Conservation (phyloP, 2,329 filamentous ascomycete genomes). For the Diaporthe amygdali region DNA sequence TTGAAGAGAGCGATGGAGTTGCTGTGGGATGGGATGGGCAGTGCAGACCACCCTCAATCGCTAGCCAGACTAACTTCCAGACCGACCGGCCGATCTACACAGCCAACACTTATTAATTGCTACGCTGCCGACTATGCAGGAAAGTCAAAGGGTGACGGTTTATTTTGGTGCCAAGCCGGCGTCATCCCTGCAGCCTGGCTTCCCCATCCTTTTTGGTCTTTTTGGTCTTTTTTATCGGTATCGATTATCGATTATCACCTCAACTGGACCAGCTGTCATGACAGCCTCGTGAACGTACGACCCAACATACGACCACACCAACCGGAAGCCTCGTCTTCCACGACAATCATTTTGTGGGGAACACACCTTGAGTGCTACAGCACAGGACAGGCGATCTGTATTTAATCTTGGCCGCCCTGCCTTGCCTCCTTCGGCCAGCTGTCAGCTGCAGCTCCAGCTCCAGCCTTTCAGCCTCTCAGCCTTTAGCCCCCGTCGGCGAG, state of each 20-base stretch:
- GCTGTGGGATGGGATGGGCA: no score
- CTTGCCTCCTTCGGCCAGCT: not conserved
- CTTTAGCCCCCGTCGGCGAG: not conserved
- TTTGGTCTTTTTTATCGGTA: not conserved
- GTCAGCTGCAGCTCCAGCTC: not conserved
- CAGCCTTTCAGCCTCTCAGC: not conserved
- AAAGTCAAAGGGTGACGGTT: not conserved
- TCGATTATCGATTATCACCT: conserved; percentile 5
- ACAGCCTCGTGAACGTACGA: conserved; percentile 3
- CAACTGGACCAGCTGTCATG: conserved; percentile 2
- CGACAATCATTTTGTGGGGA: not conserved
- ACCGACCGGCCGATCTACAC: not conserved
- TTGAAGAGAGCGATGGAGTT: not conserved
- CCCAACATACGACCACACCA: conserved; percentile 7
- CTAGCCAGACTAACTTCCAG: no score
- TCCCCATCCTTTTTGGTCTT: not conserved
- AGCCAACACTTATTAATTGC: not conserved
- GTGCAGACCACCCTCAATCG: not conserved
- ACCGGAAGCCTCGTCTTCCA: conserved; percentile 19
- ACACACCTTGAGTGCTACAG: not conserved
- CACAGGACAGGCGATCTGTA: not conserved
- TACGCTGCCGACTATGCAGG: not conserved
- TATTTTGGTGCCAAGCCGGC: not conserved
- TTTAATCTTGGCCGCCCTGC: not conserved
- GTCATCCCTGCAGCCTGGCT: not conserved